Percentiles rank a stretch among this genome's conserved stretches.
phyloP scores from a whole-genome alignment of 495 filamentous ascomycete species.

The Neurospora intermedia region DNA sequence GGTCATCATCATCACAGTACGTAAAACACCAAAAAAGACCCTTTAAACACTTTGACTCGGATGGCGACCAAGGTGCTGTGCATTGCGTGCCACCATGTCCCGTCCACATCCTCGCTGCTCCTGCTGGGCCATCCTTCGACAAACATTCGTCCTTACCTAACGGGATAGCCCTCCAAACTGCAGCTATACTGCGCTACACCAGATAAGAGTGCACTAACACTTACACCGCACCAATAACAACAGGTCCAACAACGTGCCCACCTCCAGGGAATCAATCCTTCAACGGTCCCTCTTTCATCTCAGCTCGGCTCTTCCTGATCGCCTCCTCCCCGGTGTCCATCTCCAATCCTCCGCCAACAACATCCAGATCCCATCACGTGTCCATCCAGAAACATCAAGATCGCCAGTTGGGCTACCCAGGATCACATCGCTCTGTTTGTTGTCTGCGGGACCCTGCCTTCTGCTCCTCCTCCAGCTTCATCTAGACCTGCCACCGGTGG shows the following conservation, averaged over 20 bases:
- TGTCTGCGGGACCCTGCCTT: too few species aligned
- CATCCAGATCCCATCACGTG: background rate
- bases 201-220: background rate
- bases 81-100: constrained; percentile 18
- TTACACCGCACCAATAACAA: background rate
- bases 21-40: background rate
- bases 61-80: constrained; percentile 15
- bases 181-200: background rate
- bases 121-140: background rate
- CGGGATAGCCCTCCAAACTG: background rate
- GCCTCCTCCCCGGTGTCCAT: background rate
- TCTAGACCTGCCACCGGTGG: background rate
- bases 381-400: background rate
- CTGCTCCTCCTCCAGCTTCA: background rate
- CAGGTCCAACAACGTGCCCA: background rate
- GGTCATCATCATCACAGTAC: background rate
- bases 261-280: background rate
- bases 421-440: too few species aligned
- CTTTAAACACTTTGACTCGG: background rate
- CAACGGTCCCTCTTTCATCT: background rate
- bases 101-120: background rate
- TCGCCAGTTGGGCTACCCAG: background rate
- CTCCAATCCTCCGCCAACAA: background rate
- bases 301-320: background rate
- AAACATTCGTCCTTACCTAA: background rate